Evolutionary conservation across 2,329 filamentous ascomycete species (phyloP).

Genomic region (Kalmusia sp.): DNA sequence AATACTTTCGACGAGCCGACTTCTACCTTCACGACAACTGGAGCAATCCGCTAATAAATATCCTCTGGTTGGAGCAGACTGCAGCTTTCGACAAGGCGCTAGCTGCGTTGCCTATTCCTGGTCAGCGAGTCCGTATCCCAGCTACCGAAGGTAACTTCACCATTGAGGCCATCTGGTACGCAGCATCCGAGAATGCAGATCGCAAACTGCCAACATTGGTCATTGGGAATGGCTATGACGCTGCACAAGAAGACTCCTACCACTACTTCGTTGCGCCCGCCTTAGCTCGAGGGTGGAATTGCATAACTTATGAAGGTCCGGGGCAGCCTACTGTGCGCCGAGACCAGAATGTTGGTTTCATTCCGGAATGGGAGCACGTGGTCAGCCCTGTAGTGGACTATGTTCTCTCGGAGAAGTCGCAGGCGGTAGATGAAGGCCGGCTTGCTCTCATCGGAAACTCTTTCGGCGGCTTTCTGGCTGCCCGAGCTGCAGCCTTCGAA

Average conservation of each 20-base stretch:
- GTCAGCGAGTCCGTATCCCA: slow-evolving; percentile 7
- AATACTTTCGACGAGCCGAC: slow-evolving; percentile 15
- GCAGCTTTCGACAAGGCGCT: slow-evolving; percentile 14
- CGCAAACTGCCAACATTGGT: slow-evolving; percentile 25
- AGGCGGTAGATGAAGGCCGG: slow-evolving; percentile 28
- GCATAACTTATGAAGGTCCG: slow-evolving; percentile 43
- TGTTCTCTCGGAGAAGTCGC: slow-evolving; percentile 20
- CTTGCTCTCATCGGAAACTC: slow-evolving; percentile 36
- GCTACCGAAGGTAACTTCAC: slow-evolving; percentile 1
- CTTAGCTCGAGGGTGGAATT: slow-evolving; percentile 39
- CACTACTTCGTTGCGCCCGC: slow-evolving; percentile 32
- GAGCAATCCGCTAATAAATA: slow-evolving; percentile 8
- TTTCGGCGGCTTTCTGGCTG: slow-evolving; percentile 42
- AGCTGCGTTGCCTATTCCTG: slow-evolving; percentile 9
- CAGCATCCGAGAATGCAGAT: not conserved
- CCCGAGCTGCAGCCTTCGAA: slow-evolving; percentile 37
- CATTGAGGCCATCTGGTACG: slow-evolving; percentile 11
- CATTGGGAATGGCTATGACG: slow-evolving; percentile 36
- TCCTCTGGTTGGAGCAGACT: slow-evolving; percentile 5
- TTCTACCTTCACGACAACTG: slow-evolving; percentile 17
- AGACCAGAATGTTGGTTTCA: slow-evolving; percentile 33
- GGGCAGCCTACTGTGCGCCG: slow-evolving; percentile 38
- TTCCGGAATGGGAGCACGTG: slow-evolving; percentile 39
- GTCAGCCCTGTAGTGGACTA: slow-evolving; percentile 41
- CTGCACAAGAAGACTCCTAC: slow-evolving; percentile 36